Conservation (phyloP, 2,329 filamentous ascomycete genomes). For the Ascochyta lentis region DNA sequence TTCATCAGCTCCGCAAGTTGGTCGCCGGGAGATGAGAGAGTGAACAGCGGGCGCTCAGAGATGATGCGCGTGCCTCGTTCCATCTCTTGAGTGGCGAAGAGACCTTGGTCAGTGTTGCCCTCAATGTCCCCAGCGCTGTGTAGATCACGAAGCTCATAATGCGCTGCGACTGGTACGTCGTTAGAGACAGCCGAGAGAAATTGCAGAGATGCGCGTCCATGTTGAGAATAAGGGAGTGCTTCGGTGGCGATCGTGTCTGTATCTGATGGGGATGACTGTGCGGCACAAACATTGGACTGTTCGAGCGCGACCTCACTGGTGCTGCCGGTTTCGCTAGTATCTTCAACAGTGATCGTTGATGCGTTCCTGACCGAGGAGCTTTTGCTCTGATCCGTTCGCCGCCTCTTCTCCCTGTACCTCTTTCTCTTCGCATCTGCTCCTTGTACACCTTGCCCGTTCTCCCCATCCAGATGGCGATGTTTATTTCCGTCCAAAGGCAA, state of each 20-base stretch:
- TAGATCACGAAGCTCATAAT: slow-evolving; percentile 12
- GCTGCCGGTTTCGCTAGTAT: background rate
- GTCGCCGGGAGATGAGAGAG: slow-evolving; percentile 5
- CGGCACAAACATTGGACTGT: background rate
- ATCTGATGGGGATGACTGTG: background rate
- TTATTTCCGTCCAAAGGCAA: background rate
- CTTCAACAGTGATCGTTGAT: background rate
- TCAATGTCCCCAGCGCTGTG: background rate
- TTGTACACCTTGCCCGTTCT: background rate
- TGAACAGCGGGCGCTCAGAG: slow-evolving; percentile 18
- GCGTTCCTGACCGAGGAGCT: background rate
- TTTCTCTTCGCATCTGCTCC: background rate
- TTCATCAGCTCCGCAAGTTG: slow-evolving; percentile 4
- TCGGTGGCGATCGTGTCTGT: slow-evolving; percentile 9
- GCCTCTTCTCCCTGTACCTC: background rate
- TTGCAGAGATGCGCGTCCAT: background rate
- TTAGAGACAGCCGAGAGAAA: background rate
- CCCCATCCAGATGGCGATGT: background rate
- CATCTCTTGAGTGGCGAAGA: slow-evolving; percentile 21
- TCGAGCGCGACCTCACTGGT: background rate
- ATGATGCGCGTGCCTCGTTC: slow-evolving; percentile 24
- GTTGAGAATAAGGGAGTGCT: background rate
- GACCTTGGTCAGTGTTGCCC: slow-evolving; percentile 1
- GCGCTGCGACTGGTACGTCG: slow-evolving; percentile 6
- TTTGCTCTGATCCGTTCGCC: background rate